Base-by-base conservation (phyloP, 805 yeast species). In the Wickerhamiella shivajii region DNA sequence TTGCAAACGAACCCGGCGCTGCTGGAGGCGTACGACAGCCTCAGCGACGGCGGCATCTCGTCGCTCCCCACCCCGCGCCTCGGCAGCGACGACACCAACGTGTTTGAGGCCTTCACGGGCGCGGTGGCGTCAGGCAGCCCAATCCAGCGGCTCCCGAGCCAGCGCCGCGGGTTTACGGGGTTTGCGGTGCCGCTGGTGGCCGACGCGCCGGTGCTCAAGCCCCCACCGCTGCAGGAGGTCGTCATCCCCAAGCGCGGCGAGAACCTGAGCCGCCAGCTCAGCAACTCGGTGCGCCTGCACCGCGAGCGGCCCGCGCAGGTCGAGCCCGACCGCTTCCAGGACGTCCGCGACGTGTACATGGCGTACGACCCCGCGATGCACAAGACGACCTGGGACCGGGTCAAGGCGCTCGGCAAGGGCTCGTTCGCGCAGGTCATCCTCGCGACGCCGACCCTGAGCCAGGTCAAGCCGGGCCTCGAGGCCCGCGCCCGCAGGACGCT, bases 361-460 rank as follows among this genome's bases (percentile, higher is more conserved):
- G 59, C 58, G 5, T 54, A 42, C 29, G 56, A 48, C 26, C 27
- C 33, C 10, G 19, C 39, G 19, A 39, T 41, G 33, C 33, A 31
- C 27, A 42, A 45, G 27, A 39, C 51, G 4, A 38, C 46, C 6
- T 56, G 59, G 57, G 43, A 49, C 13, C 49, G 52, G 21, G 31
- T 55, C 18, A 34, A 46, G 16, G 41, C 43, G 10, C 45, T 60
- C 3, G 65, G 65, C 4, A 46, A 55, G 17, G 65, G 65, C 5
- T 56, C 63, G n/a, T 60, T 60, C 38, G 45, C 55, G 19, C 45
- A 49, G 26, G 66, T 60, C 15, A 51, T 60, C 6, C 45, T 60
- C 23, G 64, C 62, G 3, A 33, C 42, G 11, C 57, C 51, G 9
- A 47, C 46, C 18, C 46, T 49, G 9, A 43, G 46, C 10, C 46